A percentile compares a stretch with the other conserved stretches of the same genome.
Evolutionary conservation across 2,329 filamentous ascomycete species (phyloP).

Genomic region (Arthrobotrys entomopaga): DNA sequence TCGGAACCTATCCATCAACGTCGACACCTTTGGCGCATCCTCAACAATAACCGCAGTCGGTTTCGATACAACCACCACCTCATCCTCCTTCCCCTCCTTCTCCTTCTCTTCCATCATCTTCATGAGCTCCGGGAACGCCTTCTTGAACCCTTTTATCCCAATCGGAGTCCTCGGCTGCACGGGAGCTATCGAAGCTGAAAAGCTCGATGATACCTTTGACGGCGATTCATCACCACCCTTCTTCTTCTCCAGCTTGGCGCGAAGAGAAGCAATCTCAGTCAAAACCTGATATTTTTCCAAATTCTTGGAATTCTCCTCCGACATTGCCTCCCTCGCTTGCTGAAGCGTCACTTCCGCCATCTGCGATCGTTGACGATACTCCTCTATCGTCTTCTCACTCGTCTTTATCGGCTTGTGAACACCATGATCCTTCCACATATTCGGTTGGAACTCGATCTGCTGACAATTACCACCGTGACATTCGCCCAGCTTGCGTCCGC

Average conservation of each 20-base stretch:
- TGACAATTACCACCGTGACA: slow-evolving; percentile 27
- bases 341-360: slow-evolving; percentile 1
- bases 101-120: slow-evolving; percentile 28
- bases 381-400: slow-evolving; percentile 8
- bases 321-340: slow-evolving; percentile 5
- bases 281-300: slow-evolving; percentile 28
- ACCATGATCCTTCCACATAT: slow-evolving; percentile 42
- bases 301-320: slow-evolving; percentile 24
- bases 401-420: slow-evolving; percentile 31
- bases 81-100: background rate
- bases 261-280: slow-evolving; percentile 36
- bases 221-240: background rate
- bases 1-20: slow-evolving; percentile 11
- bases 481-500: slow-evolving; percentile 28
- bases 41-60: no score
- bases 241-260: slow-evolving; percentile 44
- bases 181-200: background rate
- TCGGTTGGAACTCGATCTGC: slow-evolving; percentile 43
- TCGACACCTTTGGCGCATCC: background rate
- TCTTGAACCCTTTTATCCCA: slow-evolving; percentile 13
- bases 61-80: background rate
- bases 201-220: slow-evolving; percentile 6
- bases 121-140: slow-evolving; percentile 27
- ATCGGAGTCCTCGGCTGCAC: background rate
- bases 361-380: slow-evolving; percentile 22